These are phyloP conservation scores for Ceratocystis destructans DNA, from an alignment of 2,329 filamentous ascomycete species.

Conservation along the genomic window DNA sequence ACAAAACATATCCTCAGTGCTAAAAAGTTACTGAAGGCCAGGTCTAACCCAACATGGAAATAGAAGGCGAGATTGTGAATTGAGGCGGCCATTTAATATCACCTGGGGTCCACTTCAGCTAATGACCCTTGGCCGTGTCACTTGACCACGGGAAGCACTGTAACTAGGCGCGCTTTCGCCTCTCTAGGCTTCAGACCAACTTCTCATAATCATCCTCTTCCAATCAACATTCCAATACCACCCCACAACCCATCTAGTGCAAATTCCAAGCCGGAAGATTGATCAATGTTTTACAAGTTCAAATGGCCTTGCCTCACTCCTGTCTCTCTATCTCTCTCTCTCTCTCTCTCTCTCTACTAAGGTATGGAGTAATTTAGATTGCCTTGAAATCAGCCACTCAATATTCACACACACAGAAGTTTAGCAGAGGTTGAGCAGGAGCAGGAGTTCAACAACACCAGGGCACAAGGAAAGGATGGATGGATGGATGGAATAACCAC, in stretches of 20 bases:
- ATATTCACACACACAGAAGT: too few relatives aligned
- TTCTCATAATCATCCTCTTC: not conserved
- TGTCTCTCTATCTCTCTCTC: not conserved
- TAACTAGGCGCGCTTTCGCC: not conserved
- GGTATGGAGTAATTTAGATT: too few relatives aligned
- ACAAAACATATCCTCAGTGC: not conserved
- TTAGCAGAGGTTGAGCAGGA: too few relatives aligned
- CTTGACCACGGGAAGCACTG: constrained; percentile 9
- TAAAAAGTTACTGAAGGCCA: not conserved
- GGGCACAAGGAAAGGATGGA: too few relatives aligned
- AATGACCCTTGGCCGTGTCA: constrained; percentile 7
- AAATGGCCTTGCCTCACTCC: not conserved
- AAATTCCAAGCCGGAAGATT: not conserved
- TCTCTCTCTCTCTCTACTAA: not conserved
- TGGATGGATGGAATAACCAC: too few relatives aligned
- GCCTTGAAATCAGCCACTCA: too few relatives aligned
- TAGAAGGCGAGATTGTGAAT: not conserved
- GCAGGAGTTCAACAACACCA: too few relatives aligned
- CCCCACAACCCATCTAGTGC: not conserved
- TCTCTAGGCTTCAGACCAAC: not conserved
- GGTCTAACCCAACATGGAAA: not conserved
- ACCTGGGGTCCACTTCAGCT: not conserved
- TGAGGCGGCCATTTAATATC: not conserved
- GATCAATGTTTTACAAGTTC: not conserved
- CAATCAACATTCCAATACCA: not conserved